Evolutionary conservation across 2,329 filamentous ascomycete species (phyloP), one percentile per base, ranked within the genome.

Genomic region (Diaporthe ilicicola): DNA sequence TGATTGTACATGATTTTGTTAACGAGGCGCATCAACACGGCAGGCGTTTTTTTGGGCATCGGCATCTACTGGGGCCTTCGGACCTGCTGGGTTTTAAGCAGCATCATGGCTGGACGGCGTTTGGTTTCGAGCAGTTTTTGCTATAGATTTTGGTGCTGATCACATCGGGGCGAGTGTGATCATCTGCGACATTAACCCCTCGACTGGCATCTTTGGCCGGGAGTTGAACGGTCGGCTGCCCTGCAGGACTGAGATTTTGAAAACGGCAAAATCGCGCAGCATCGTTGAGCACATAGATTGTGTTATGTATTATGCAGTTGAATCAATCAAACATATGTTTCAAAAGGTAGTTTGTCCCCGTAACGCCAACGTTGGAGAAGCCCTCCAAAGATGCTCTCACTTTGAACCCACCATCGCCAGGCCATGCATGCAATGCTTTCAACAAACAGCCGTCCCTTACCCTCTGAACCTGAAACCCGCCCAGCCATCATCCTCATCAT

Each of bases 391-490:
- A 66, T 66, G 59, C 59, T 17, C 8, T 4, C 19, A 37, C 22
- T 24, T 61, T 39, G 34, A 13, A 9, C 12, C 54, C 29, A 4
- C 29, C 39, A 44, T 61, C 56, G 56, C 56, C 56, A 51, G 67
- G 32, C 50, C 50, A 55, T 46, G 51, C 29, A 62, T 53, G 53
- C 42, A 56, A 56, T 62, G 24, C 27, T 27, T 50, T 12, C 37
- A 9, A 62, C 7, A 27, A 27, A 39, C 19, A 22, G 37, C 10
- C 2, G 9, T 10, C n/a, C 50, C 29, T 65, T 67, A 72, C 17
- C 76, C 78, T 50, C 79, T 79, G 74, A 89, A 88, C 39, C 87
- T 80, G 74, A 91, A 91, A 1, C 85, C 89, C 71, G 88, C 88
- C 81, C 90, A 92, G 67, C 90, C 90, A 51, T 87, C 85, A 1